phyloP scores from a whole-genome alignment of 305 asterid genomes.

The Rubia peregrina region DNA sequence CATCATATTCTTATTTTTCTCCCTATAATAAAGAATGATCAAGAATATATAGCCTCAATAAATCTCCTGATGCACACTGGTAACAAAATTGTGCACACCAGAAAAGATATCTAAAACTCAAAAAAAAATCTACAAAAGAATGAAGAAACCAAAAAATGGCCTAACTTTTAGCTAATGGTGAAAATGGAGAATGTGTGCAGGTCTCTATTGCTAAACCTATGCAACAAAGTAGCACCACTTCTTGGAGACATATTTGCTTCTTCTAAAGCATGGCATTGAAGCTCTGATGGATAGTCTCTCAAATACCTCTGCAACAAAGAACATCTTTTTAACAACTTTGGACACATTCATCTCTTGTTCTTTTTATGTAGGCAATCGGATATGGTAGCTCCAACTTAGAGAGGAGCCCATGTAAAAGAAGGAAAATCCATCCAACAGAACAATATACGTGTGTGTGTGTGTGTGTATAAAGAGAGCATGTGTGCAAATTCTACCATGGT shows the following conservation, averaged over 20 bases:
- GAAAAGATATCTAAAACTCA: conserved; percentile 13
- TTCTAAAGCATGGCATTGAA: conserved; percentile 43
- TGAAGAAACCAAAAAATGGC: conserved; percentile 30
- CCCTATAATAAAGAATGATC: neutral
- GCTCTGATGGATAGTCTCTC: conserved; percentile 41
- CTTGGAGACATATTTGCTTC: conserved; percentile 25
- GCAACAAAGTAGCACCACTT: conserved; percentile 21
- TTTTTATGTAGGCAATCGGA: conserved; percentile 88
- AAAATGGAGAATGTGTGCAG: conserved; percentile 30
- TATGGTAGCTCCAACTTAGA: conserved; percentile 57
- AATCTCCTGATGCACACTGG: conserved; percentile 17
- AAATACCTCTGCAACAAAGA: conserved; percentile 49
- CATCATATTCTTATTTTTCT: neutral
- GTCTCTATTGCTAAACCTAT: conserved; percentile 19
- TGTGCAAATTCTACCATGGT: conserved; percentile 63
- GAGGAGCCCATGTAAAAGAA: conserved; percentile 15
- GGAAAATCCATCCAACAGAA: neutral
- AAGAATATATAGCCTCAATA: conserved; percentile 17
- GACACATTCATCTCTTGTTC: conserved; percentile 93
- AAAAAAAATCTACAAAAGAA: conserved; percentile 23
- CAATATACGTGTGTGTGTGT: too few species aligned
- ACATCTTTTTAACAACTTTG: conserved; percentile 63
- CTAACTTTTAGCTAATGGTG: conserved; percentile 21
- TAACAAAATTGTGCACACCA: conserved; percentile 24
- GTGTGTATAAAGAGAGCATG: neutral